Base-by-base conservation (phyloP, 2,329 filamentous ascomycete species). In the Bisporella sp. region DNA sequence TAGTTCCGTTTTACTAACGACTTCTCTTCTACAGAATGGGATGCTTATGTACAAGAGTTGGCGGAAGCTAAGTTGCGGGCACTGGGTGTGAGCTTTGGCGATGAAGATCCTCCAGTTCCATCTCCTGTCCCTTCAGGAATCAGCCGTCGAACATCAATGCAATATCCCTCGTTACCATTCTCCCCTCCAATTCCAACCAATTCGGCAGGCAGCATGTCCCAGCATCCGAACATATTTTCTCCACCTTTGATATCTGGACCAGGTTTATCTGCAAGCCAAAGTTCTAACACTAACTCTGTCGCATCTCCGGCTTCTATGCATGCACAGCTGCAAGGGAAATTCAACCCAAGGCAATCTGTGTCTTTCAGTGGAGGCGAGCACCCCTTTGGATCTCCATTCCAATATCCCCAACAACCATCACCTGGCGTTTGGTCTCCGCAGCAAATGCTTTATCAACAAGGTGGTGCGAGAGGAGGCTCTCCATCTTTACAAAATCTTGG, bases 31-130 rank as follows among this genome's bases (percentile, higher is more conserved):
- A 41, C 49, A 62, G 62, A 80, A 60, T 88, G 85, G 84, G 85
- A 89, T 62, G 75, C 82, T 30, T 96, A 97, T 67, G 86, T 91
- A 52, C 79, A 86, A 49, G 84, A 86, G 58, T 73, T 97, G 35
- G 83, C 88, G 59, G 93, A 99, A 71, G 89, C 92, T 54, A 99
- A 96, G 70, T 75, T 99, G 47, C 84, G 90, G 54, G 91, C 92
- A 46, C 76, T 99, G 49, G 93, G 93, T 57, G 93, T 97, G 9
- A 90, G 82, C 13, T 77, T 88, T 54, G 87, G 83, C 35, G 82
- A 85, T 45, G 85, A 89, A 5, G 88, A 93, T 47, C 71, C 78
- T 47, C 72, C 78, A 4, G 81, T 82, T 4, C 76, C 85, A 57
- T 92, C 89, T 11, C 84, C 84, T 7, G 79, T 73, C n/a, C 73